A percentile compares a stretch with the other conserved stretches of the same genome.
These are phyloP conservation scores for Metschnikowia gruessii DNA, from an alignment of 805 yeast genomes.

Conservation along the genomic window DNA sequence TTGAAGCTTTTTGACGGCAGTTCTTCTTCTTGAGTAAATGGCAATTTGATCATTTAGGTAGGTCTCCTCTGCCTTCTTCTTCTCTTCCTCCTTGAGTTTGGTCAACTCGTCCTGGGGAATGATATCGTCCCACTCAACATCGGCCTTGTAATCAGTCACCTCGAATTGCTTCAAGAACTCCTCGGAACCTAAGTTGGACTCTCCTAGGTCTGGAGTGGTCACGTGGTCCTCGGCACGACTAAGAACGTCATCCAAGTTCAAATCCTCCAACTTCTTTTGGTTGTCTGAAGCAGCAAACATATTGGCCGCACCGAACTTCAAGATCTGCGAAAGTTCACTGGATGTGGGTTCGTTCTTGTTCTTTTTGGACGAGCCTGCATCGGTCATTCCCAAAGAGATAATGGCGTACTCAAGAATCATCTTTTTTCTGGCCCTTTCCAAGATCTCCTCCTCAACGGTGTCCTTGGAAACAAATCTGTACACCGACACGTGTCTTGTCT, in stretches of 20 bases:
- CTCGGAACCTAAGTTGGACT: constrained; percentile 97
- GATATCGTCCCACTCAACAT: constrained; percentile 98
- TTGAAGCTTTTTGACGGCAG: constrained; percentile 60
- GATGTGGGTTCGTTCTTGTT: constrained; percentile 72
- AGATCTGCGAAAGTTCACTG: constrained; percentile 84
- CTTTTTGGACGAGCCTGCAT: constrained; percentile 49
- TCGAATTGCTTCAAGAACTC: constrained; percentile 96
- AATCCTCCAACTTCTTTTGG: constrained; percentile 91
- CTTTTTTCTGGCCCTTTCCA: constrained; percentile 95
- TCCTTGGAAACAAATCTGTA: constrained; percentile 97
- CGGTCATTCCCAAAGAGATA: constrained; percentile 92
- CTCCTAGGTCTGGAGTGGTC: constrained; percentile 95
- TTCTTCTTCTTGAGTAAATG: constrained; percentile 77
- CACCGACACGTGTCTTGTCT: constrained; percentile 95
- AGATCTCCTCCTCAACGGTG: constrained; percentile 95
- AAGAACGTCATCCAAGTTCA: constrained; percentile 92
- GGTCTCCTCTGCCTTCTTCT: constrained; percentile 79
- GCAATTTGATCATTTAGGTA: constrained; percentile 87
- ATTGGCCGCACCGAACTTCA: constrained; percentile 97
- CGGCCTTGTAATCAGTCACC: constrained; percentile 97
- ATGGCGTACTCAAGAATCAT: constrained; percentile 98
- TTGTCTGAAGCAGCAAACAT: constrained; percentile 96
- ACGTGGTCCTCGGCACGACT: constrained; percentile 97
- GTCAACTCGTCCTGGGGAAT: constrained; percentile 92
- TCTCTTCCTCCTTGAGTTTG: constrained; percentile 87